These are phyloP conservation scores for Cystobasidium pallidum DNA, from an alignment of 1,284 basidiomycete species.

Conservation along the genomic window DNA sequence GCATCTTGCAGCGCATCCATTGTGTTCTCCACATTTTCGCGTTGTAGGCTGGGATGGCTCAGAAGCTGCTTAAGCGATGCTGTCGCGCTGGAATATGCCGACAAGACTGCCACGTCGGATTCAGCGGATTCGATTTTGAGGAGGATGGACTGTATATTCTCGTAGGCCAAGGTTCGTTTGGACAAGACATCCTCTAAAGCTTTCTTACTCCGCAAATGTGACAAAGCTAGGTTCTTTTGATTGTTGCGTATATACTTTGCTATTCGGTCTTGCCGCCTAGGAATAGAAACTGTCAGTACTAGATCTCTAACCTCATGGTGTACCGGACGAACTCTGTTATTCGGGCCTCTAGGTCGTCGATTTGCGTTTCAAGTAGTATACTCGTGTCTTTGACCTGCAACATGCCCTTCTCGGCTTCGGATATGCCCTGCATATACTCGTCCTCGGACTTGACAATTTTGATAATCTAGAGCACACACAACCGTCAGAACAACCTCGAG, in stretches of 20 bases:
- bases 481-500: not conserved
- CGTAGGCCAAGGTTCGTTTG: constrained; percentile 73
- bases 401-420: constrained; percentile 71
- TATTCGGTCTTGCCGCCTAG: constrained; percentile 70
- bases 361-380: constrained; percentile 66
- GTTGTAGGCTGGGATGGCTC: constrained; percentile 74
- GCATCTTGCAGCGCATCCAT: constrained; percentile 83
- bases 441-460: constrained; percentile 54
- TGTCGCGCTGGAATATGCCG: constrained; percentile 78
- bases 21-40: constrained; percentile 76
- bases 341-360: constrained; percentile 67
- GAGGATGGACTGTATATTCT: constrained; percentile 74
- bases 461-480: constrained; percentile 41
- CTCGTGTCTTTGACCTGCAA: constrained; percentile 73
- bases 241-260: constrained; percentile 68
- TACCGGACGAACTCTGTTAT: constrained; percentile 66
- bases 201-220: constrained; percentile 76
- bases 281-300: constrained; percentile 9
- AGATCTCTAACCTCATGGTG: not conserved
- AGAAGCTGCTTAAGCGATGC: constrained; percentile 74
- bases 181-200: constrained; percentile 74
- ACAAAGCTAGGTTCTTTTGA: constrained; percentile 72
- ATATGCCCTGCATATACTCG: constrained; percentile 61
- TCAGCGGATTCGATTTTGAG: constrained; percentile 83
- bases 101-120: constrained; percentile 85